Conservation (phyloP, 495 filamentous ascomycete species). For the Penicillium simplicissimum region DNA sequence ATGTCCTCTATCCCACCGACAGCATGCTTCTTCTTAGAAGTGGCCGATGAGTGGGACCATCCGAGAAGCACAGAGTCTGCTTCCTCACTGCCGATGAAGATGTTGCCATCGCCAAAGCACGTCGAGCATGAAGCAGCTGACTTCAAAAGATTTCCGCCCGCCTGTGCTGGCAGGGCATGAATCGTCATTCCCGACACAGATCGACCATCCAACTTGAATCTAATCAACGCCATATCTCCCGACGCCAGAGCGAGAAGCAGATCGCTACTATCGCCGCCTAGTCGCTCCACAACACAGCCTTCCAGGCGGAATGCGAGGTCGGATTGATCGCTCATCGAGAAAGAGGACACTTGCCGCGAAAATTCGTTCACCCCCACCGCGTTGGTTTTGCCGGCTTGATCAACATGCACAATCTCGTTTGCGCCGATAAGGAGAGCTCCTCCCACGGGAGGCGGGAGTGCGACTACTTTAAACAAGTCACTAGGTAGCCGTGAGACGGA, state of each 20-base stretch:
- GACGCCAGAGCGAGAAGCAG: slow-evolving; percentile 79
- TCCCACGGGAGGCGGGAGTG: slow-evolving; percentile 82
- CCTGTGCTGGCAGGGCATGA: slow-evolving; percentile 56
- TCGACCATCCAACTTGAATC: slow-evolving; percentile 87
- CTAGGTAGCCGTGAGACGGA: slow-evolving; percentile 84
- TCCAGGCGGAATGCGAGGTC: slow-evolving; percentile 79
- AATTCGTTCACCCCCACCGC: slow-evolving; percentile 95
- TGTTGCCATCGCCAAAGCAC: slow-evolving; percentile 62
- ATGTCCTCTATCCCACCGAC: slow-evolving; percentile 42
- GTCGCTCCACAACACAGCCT: slow-evolving; percentile 72
- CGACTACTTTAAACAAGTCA: slow-evolving; percentile 81
- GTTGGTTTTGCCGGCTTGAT: slow-evolving; percentile 90
- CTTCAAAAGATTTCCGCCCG: slow-evolving; percentile 61
- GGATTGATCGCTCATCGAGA: slow-evolving; percentile 81
- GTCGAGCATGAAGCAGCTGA: slow-evolving; percentile 68
- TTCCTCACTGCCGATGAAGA: slow-evolving; percentile 86
- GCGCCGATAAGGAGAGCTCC: slow-evolving; percentile 82
- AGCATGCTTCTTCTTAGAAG: slow-evolving; percentile 52
- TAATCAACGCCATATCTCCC: slow-evolving; percentile 73
- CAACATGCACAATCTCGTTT: slow-evolving; percentile 93
- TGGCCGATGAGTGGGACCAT: slow-evolving; percentile 64
- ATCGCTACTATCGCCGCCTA: slow-evolving; percentile 74
- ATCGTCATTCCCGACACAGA: slow-evolving; percentile 84
- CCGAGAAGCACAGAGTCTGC: slow-evolving; percentile 80
- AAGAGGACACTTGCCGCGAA: slow-evolving; percentile 73